Evolutionary conservation across 1,284 basidiomycete species (phyloP), one percentile per base, ranked within the genome.

Genomic region (Pyrrhoderma lamaoense): DNA sequence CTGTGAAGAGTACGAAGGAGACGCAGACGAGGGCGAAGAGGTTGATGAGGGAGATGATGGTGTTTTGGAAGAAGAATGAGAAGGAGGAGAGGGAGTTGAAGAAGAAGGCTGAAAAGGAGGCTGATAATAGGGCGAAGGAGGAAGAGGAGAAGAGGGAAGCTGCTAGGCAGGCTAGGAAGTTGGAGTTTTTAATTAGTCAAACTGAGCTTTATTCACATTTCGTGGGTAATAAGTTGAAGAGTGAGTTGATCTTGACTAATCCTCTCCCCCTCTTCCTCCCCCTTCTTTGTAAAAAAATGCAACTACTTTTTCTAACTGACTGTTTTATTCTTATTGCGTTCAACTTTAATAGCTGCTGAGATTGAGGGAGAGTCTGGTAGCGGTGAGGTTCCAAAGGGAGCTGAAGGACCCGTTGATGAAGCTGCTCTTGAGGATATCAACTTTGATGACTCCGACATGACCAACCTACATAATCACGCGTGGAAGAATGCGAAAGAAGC

Each of bases 141-240:
- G 96, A 99, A 67, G 96, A 99, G 67, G 96, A 99, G 71, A 91
- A 88, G 65, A 82, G 96, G 46, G 96, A 99, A 70, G 88, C 91
- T 23, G 90, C 95, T 54, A 77, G 96, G 47, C 93, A 97, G 69
- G 90, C 94, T 2, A 81, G 96, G 59, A 99, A 99, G 70, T 81
- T 99, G 52, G 97, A 99, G 71, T 99, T 99, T 74, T 75, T 99
- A 67, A 95, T 99, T 69, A 98, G 93, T 55, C 96, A 99, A 70
- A 99, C 96, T 9, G 96, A 99, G 67, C 79, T 99, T 9, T 99
- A 99, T 71, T 96, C 92, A 60, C 96, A 99, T 73, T 99, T 99
- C 75, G 93, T 99, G 54, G 95, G 96, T 37, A 97, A 86, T 70
- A 99, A 99, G 72, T 80, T 99, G 61, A 97, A 96, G 72, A 98